phyloP scores from a whole-genome alignment of 179 eudicot genomes.

The Patellifolia procumbens region DNA sequence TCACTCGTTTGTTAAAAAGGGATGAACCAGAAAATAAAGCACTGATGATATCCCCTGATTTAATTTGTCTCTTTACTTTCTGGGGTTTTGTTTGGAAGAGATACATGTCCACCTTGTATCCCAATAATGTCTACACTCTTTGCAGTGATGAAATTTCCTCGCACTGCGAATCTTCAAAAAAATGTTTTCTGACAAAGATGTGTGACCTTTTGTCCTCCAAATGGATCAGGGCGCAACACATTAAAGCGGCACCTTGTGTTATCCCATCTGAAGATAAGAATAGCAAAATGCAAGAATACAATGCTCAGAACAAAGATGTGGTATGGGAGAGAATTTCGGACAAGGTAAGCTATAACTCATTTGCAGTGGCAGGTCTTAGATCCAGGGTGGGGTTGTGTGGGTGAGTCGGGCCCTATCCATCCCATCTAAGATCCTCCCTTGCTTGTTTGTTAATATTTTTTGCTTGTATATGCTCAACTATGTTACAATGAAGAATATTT shows the following conservation, averaged over 20 bases:
- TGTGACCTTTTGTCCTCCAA: background rate
- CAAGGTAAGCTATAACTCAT: constrained; percentile 70
- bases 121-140: background rate
- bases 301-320: constrained; percentile 38
- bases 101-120: background rate
- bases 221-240: constrained; percentile 79
- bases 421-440: too few species aligned
- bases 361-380: too few species aligned
- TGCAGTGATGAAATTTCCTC: background rate
- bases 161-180: background rate
- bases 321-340: constrained; percentile 53
- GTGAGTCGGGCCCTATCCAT: too few species aligned
- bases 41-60: background rate
- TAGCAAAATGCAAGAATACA: constrained; percentile 35
- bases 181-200: background rate
- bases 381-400: too few species aligned
- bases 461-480: background rate
- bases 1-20: background rate
- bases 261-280: constrained; percentile 51
- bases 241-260: constrained; percentile 56
- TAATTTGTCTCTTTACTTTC: background rate
- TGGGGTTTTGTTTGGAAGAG: background rate
- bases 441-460: background rate
- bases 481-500: background rate
- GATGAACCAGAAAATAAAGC: background rate